Conservation (phyloP, 768 basidiomycete genomes). For the Cyathus striatus region DNA sequence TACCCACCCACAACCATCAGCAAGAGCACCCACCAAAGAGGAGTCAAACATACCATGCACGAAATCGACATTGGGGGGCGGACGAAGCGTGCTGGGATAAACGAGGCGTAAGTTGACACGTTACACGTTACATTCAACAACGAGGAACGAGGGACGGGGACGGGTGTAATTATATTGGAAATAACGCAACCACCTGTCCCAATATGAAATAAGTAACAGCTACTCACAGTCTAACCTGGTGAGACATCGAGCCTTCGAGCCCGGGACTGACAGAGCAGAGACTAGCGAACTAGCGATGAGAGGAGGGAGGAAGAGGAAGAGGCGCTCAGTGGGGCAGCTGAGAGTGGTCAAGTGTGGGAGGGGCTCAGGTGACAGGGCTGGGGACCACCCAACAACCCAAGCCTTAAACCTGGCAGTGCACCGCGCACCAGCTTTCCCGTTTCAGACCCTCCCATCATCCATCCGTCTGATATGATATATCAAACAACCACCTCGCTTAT, state of each 20-base stretch:
- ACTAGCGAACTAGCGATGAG: not conserved
- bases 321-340: not conserved
- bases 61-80: slow-evolving; percentile 87
- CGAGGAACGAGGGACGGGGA: not conserved
- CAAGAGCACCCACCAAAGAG: not conserved
- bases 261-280: not conserved
- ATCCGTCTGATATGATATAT: too few relatives aligned
- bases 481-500: too few relatives aligned
- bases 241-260: slow-evolving; percentile 19
- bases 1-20: slow-evolving; percentile 16
- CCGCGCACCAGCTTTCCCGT: too few relatives aligned
- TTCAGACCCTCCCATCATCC: too few relatives aligned
- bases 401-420: not conserved
- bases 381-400: not conserved
- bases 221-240: slow-evolving; percentile 30
- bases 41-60: slow-evolving; percentile 58
- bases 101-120: not conserved
- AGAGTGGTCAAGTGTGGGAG: too few relatives aligned
- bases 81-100: slow-evolving; percentile 66
- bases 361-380: not conserved
- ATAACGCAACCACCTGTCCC: too few relatives aligned
- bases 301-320: not conserved
- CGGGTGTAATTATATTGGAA: slow-evolving; percentile 5
- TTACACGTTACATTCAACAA: not conserved
- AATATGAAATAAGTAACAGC: slow-evolving; percentile 2